These are phyloP conservation scores for Berberis vulgaris DNA, from an alignment of 164 flowering plant genomes.

Conservation along the genomic window DNA sequence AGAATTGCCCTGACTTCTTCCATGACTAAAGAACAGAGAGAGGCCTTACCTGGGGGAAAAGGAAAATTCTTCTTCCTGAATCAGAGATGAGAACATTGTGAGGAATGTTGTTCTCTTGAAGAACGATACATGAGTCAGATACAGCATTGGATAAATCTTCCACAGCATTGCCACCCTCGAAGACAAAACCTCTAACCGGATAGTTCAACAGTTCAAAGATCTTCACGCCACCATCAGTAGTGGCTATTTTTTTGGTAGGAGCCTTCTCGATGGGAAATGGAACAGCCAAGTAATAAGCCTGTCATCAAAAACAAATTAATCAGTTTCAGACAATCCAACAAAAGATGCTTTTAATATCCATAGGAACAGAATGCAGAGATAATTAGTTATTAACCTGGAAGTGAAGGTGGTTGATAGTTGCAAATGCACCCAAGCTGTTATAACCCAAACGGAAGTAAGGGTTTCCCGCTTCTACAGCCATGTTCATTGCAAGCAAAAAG, in stretches of 20 bases:
- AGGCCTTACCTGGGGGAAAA: slow-evolving; percentile 79
- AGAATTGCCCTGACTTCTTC: no score
- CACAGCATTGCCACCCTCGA: slow-evolving; percentile 57
- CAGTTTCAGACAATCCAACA: no score
- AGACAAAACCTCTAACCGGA: slow-evolving; percentile 69
- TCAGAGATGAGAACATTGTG: slow-evolving; percentile 73
- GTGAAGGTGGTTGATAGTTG: slow-evolving; percentile 90
- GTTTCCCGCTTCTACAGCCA: slow-evolving; percentile 69
- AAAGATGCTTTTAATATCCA: no score
- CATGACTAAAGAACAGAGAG: slow-evolving; percentile 28
- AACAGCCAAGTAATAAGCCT: slow-evolving; percentile 65
- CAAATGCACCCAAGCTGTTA: slow-evolving; percentile 96
- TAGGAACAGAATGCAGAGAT: no score
- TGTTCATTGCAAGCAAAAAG: slow-evolving; percentile 68
- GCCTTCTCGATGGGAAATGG: slow-evolving; percentile 79
- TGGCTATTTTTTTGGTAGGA: slow-evolving; percentile 27
- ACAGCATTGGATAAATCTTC: slow-evolving; percentile 50
- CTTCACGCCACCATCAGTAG: slow-evolving; percentile 25
- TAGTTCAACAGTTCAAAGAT: slow-evolving; percentile 49
- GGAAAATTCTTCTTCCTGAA: slow-evolving; percentile 52
- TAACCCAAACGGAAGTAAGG: slow-evolving; percentile 84
- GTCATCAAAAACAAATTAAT: slow-evolving; percentile 26
- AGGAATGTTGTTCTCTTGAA: slow-evolving; percentile 70
- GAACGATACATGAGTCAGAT: slow-evolving; percentile 51
- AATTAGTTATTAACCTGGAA: slow-evolving; percentile 65